Evolutionary conservation across 2,329 filamentous ascomycete species (phyloP).

Genomic region (Monosporascus sp.): DNA sequence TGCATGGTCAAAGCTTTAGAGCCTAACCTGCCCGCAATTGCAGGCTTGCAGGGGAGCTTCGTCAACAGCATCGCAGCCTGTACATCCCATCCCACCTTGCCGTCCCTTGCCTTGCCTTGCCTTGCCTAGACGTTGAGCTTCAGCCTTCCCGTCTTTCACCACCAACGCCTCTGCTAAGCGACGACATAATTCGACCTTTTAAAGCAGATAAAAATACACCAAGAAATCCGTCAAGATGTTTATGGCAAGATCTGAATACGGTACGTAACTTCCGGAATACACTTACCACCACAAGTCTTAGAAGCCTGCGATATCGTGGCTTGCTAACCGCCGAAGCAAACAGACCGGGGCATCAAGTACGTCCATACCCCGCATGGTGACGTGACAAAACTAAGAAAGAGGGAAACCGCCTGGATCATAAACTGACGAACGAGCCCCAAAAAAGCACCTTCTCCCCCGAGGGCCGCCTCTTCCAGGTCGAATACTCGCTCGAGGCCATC

Average conservation of each 20-base stretch:
- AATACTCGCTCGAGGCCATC: slow-evolving; percentile 99
- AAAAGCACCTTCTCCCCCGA: slow-evolving; percentile 96
- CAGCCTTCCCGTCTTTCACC: slow-evolving; percentile 1
- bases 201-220: slow-evolving; percentile 1
- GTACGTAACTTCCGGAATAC: slow-evolving; percentile 49
- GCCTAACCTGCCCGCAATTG: neutral
- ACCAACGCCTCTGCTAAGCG: neutral
- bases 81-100: slow-evolving; percentile 4
- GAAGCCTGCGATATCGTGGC: neutral
- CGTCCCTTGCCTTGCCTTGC: slow-evolving; percentile 3
- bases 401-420: neutral
- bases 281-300: slow-evolving; percentile 12
- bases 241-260: slow-evolving; percentile 99
- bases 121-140: neutral
- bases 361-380: slow-evolving; percentile 24
- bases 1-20: slow-evolving; percentile 1
- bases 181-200: neutral
- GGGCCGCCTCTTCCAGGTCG: slow-evolving; percentile 99
- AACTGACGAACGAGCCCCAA: slow-evolving; percentile 9
- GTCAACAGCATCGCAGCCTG: slow-evolving; percentile 29
- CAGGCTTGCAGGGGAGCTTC: slow-evolving; percentile 16
- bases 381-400: neutral
- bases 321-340: slow-evolving; percentile 29
- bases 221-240: slow-evolving; percentile 71
- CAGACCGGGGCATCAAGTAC: slow-evolving; percentile 97